Base-by-base conservation (phyloP, 495 filamentous ascomycete species). In the Parmelia sp. region DNA sequence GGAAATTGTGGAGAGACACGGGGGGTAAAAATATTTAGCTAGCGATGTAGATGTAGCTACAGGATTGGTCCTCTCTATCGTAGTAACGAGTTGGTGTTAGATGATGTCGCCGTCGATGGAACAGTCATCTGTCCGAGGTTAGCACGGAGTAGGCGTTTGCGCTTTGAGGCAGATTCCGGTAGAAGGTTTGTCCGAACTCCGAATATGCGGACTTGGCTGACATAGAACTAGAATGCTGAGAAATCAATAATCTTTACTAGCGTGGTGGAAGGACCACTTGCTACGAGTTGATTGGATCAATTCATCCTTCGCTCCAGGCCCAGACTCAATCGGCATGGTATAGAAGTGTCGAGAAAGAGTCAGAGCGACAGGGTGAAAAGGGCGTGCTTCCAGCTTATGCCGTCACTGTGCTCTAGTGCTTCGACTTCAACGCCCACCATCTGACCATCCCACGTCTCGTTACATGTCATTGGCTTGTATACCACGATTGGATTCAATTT, bases 201-300 rank as follows among this genome's bases (percentile, higher is more conserved):
- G n/a, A 17, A 0, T 15, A 1, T 44, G 4, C 21, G 51, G 27
- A 6, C 27, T 53, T 53, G 49, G 25, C 49, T 29, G 1, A 29
- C 0, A 3, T 9, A 0, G 23, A 23, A 14, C 12, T 40, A 45
- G n/a, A 6, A 3, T 35, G 51, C 51, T 55, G 51, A 55, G 51
- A 55, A 55, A 55, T 55, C 51, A 19, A 55, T 1, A 5, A n/a
- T n/a, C 21, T 3, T 10, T 21, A 9, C 25, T 15, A 61, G 11
- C 14, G 4, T 36, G 21, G 12, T 12, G 10, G 8, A 49, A 9
- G 0, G 27, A 9, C 27, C 47, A 55, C 21, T 57, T 3, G 19
- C 23, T 21, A 11, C 19, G n/a, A 25, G 12, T 10, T 57, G 53
- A 63, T 63, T 63, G 36, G 61, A 31, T 55, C 51, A 29, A 42